These are phyloP conservation scores for Chaetoceros muelleri DNA, from an alignment of 108 stramenopile species.

Conservation along the genomic window DNA sequence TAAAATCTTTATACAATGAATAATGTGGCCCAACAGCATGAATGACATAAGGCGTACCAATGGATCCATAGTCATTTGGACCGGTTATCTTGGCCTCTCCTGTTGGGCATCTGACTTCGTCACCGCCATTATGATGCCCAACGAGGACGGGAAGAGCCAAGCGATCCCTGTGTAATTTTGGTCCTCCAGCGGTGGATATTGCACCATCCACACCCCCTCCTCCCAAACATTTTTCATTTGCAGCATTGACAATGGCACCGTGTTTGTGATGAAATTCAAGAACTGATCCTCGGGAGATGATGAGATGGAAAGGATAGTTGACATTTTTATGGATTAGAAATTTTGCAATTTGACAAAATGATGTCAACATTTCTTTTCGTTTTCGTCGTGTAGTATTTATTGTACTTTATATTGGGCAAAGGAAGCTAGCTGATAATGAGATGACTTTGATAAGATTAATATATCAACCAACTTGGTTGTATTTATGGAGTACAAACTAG, in stretches of 20 bases:
- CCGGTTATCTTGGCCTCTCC: slow-evolving; percentile 62
- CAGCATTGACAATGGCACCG: slow-evolving; percentile 79
- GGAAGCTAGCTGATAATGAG: too few relatives aligned
- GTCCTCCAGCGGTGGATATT: slow-evolving; percentile 56
- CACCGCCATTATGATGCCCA: too few relatives aligned
- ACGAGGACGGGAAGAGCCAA: slow-evolving; percentile 29
- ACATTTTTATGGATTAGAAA: slow-evolving; percentile 4
- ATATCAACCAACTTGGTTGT: too few relatives aligned
- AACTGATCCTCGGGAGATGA: slow-evolving; percentile 33
- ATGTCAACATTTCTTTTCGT: too few relatives aligned
- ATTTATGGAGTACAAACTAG: too few relatives aligned
- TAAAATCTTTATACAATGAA: slow-evolving; percentile 8
- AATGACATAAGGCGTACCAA: slow-evolving; percentile 46
- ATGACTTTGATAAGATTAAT: too few relatives aligned
- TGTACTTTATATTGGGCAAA: too few relatives aligned
- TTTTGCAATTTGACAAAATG: slow-evolving; percentile 1
- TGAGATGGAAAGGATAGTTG: too few relatives aligned
- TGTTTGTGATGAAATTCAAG: slow-evolving; percentile 19
- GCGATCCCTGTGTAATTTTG: slow-evolving; percentile 34
- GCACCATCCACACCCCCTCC: slow-evolving; percentile 90
- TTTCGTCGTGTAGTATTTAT: too few relatives aligned
- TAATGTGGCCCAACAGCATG: slow-evolving; percentile 88
- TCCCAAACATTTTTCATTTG: slow-evolving; percentile 66
- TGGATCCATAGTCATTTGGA: slow-evolving; percentile 38
- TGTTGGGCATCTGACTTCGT: slow-evolving; percentile 39